Evolutionary conservation across 2,329 filamentous ascomycete species (phyloP).

Genomic region (Nakataea oryzae): DNA sequence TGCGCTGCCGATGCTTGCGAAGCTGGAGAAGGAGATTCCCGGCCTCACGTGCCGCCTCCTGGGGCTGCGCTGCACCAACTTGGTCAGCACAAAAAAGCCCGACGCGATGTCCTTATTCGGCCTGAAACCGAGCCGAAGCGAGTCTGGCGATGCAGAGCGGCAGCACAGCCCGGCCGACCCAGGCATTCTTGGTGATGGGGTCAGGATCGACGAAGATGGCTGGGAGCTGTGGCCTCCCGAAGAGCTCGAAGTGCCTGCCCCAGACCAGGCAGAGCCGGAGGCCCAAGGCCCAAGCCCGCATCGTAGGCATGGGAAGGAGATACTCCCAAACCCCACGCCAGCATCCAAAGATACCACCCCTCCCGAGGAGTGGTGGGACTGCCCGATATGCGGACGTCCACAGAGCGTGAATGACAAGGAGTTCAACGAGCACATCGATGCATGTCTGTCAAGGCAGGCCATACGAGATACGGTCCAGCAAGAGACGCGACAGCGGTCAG

Average conservation of each 20-base stretch:
- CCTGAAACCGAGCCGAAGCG: constrained; percentile 26
- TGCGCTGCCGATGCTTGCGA: constrained; percentile 71
- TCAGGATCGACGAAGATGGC: constrained; percentile 5
- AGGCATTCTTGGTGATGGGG: constrained; percentile 2
- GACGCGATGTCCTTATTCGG: constrained; percentile 76
- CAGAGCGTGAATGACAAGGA: constrained; percentile 63
- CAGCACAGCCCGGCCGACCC: constrained; percentile 18
- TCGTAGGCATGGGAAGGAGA: constrained; percentile 39
- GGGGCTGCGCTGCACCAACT: constrained; percentile 78
- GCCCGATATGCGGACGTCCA: constrained; percentile 74
- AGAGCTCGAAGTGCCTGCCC: not conserved
- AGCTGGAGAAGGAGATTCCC: constrained; percentile 74
- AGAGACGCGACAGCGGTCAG: constrained; percentile 9
- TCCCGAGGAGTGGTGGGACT: constrained; percentile 60
- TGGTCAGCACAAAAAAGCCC: constrained; percentile 75
- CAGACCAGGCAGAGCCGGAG: constrained; percentile 41
- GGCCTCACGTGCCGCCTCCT: constrained; percentile 73
- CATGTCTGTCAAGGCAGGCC: constrained; percentile 75
- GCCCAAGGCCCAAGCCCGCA: constrained; percentile 28
- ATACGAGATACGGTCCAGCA: constrained; percentile 71
- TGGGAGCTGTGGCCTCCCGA: constrained; percentile 2
- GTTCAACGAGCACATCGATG: constrained; percentile 90
- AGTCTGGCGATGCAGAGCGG: constrained; percentile 10
- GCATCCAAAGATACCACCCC: constrained; percentile 16
- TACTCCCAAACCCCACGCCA: constrained; percentile 36